Conservation (phyloP, 257 asterid species). For the Thymus quinquecostatus region DNA sequence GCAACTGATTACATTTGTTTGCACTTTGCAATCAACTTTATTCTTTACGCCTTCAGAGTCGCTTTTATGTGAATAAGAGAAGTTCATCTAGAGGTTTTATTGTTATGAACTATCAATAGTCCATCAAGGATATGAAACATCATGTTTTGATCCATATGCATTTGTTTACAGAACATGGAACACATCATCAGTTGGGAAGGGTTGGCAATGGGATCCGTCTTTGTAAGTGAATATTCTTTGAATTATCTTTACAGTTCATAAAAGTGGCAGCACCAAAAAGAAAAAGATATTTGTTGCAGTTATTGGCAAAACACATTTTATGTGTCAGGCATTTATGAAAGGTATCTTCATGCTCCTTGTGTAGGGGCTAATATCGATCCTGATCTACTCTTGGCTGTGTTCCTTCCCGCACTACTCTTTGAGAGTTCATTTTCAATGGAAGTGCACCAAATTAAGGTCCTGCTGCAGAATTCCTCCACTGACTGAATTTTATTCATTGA, state of each 20-base stretch:
- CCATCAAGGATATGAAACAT: constrained; percentile 4
- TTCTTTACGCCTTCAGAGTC: constrained; percentile 2
- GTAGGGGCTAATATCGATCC: constrained; percentile 94
- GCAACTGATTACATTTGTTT: neutral
- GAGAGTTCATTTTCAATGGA: constrained; percentile 97
- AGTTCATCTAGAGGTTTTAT: neutral
- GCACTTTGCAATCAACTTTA: neutral
- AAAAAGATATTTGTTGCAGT: constrained; percentile 14
- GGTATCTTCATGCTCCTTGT: constrained; percentile 24
- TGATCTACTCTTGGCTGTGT: constrained; percentile 93
- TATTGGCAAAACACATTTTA: constrained; percentile 13
- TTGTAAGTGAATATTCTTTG: constrained; percentile 57
- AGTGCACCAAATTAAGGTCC: constrained; percentile 96
- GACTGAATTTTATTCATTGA: too few species aligned
- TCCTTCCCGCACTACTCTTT: constrained; percentile 98
- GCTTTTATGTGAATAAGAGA: neutral
- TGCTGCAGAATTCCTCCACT: neutral
- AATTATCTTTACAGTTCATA: constrained; percentile 3
- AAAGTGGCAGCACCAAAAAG: neutral
- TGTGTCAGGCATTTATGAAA: constrained; percentile 22
- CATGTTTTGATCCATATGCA: constrained; percentile 22
- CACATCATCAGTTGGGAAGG: constrained; percentile 74
- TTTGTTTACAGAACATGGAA: constrained; percentile 70
- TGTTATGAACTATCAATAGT: constrained; percentile 13
- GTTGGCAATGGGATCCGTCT: constrained; percentile 88